Evolutionary conservation across 108 stramenopile species (phyloP), one percentile per base, ranked within the genome.

Genomic region (Stephanodiscus triporus): DNA sequence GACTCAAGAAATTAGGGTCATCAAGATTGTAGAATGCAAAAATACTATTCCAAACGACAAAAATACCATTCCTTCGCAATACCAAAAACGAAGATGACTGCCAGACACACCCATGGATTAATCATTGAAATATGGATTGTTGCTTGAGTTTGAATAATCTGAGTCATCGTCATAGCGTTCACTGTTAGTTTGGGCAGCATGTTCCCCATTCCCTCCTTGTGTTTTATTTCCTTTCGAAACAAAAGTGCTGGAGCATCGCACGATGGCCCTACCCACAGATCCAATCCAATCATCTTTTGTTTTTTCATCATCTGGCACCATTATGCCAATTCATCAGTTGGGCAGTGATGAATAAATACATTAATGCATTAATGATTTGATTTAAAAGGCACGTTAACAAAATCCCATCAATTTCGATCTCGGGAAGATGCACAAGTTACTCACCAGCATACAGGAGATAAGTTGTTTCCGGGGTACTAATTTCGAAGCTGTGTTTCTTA

Each of bases 201-300:
- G 47, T 11, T 38, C 40, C 17, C 72, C 73, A 43, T 23, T 70
- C 29, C 58, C 67, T 73, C 57, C 70, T 68, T 13, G 70, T 49
- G 68, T 68, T 9, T 62, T 43, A 48, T 58, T 58, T 50, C 64
- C 79, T 57, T 68, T 65, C 24, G 73, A 59, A 34, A 88, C 85
- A 77, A 88, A 91, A 0, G 92, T 94, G 34, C 84, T 84, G 13
- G 89, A 88, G 81, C 93, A 96, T 30, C 97, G 95, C 9, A 99
- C 99, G 74, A 99, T 99, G n/a, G 98, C 93, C 56, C 95, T 92
- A 30, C 99, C 99, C 11, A 98, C 96, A 14, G 95, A 92, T 6
- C 99, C 99, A 73, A 99, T 99, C 99, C 99, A 99, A 73, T 99
- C 98, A 70, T 99, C 99, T 83, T 99, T 99, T 75, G 97, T 97